Evolutionary conservation across 257 asterid species (phyloP).

Genomic region (Penstemon davidsonii): DNA sequence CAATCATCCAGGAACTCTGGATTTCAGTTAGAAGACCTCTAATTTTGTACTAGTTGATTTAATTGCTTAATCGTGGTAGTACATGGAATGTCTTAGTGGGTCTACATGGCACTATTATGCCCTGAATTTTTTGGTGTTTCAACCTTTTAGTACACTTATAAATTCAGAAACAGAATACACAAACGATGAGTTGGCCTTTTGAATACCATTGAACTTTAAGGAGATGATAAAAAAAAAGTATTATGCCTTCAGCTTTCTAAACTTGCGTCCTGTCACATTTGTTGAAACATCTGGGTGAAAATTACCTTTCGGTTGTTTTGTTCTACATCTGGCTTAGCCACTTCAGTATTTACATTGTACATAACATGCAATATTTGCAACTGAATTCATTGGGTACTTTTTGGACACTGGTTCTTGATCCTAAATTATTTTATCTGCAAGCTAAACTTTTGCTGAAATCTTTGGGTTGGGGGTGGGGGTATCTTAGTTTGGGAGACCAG

Average conservation of each 20-base stretch:
- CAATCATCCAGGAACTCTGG: neutral
- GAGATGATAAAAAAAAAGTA: no score
- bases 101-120: constrained; percentile 2
- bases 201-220: constrained; percentile 1
- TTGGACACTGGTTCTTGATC: neutral
- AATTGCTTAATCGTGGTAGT: neutral
- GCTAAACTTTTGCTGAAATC: neutral
- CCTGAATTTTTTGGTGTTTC: neutral
- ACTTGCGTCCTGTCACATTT: neutral
- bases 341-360: neutral
- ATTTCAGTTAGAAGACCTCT: neutral
- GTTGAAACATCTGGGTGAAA: neutral
- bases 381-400: neutral
- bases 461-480: neutral
- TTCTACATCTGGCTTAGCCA: neutral
- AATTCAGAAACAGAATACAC: neutral
- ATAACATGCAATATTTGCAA: neutral
- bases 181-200: neutral
- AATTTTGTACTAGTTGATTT: neutral
- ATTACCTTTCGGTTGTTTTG: neutral
- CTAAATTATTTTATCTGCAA: neutral
- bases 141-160: neutral
- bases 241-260: no score
- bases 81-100: neutral
- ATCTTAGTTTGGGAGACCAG: neutral